Conservation (phyloP, 306 rosid species). For the Trifolium subterraneum region DNA sequence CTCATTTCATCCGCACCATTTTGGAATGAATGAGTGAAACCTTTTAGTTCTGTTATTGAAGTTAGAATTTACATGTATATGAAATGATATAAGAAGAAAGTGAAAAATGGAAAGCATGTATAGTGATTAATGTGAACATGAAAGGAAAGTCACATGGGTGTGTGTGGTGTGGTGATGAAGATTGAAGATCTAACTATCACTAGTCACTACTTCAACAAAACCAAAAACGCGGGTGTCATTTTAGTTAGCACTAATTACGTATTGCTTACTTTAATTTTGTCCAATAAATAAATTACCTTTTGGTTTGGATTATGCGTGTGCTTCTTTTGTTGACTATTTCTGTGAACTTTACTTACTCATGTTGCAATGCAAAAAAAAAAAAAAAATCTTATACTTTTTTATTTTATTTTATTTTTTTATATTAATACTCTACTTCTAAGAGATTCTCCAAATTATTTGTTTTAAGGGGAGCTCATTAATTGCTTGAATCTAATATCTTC, state of each 20-base stretch:
- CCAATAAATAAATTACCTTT: slow-evolving; percentile 1
- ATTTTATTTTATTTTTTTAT: no score
- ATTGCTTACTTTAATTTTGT: neutral
- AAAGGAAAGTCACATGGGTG: slow-evolving; percentile 57
- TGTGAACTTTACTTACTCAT: neutral
- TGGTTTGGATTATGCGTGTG: neutral
- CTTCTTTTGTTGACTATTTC: slow-evolving; percentile 14
- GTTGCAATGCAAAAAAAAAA: no score
- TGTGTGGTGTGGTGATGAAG: slow-evolving; percentile 37
- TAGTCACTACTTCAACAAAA: slow-evolving; percentile 27
- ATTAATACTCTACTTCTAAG: no score
- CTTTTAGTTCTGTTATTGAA: neutral
- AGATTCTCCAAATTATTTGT: no score
- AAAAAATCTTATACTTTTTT: no score
- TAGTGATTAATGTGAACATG: neutral
- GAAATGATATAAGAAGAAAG: neutral
- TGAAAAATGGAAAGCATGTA: slow-evolving; percentile 2
- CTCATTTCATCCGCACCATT: slow-evolving; percentile 55
- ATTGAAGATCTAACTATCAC: slow-evolving; percentile 27
- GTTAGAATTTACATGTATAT: no score
- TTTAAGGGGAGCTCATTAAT: no score
- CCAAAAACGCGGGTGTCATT: slow-evolving; percentile 63
- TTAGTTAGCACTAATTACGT: slow-evolving; percentile 22
- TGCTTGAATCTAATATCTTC: no score
- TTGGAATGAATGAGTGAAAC: slow-evolving; percentile 5